These are phyloP conservation scores for Entelexis sorbosivorans DNA, from an alignment of 1,139 yeast genomes.

Conservation along the genomic window DNA sequence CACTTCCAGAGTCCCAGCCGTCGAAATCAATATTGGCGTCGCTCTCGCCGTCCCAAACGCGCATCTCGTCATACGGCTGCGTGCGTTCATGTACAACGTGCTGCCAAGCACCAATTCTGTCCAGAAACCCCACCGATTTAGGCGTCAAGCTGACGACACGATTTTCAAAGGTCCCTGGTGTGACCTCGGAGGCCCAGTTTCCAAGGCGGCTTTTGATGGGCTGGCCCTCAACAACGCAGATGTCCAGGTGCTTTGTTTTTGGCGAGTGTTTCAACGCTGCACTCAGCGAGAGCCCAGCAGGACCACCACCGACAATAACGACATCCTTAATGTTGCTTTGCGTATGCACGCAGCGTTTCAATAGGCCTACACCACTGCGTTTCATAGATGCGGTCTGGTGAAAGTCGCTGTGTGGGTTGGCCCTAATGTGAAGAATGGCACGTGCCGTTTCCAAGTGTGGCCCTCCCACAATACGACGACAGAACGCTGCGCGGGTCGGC, in stretches of 20 bases:
- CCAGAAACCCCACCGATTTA: constrained; percentile 54
- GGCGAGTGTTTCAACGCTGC: constrained; percentile 64
- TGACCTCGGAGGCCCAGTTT: constrained; percentile 30
- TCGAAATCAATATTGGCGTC: constrained; percentile 65
- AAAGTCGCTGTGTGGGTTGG: too few relatives aligned
- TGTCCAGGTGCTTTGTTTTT: constrained; percentile 45
- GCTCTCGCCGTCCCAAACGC: constrained; percentile 77
- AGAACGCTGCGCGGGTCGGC: too few relatives aligned
- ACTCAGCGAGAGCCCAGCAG: constrained; percentile 84
- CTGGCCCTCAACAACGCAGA: constrained; percentile 66
- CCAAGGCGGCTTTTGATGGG: constrained; percentile 42
- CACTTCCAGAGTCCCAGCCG: constrained; percentile 32
- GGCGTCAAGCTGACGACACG: constrained; percentile 84
- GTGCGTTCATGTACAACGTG: constrained; percentile 57
- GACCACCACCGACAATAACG: constrained; percentile 92
- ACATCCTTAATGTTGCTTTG: constrained; percentile 41
- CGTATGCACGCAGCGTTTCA: constrained; percentile 9
- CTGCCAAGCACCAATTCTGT: constrained; percentile 66
- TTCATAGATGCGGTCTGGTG: not conserved
- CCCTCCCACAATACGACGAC: too few relatives aligned
- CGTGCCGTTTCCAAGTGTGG: too few relatives aligned
- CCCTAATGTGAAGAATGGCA: too few relatives aligned
- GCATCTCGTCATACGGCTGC: constrained; percentile 67
- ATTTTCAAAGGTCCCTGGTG: constrained; percentile 55
- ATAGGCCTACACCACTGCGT: not conserved